Base-by-base conservation (phyloP, 371 early-diverging fungal genomes). In the Mortierella sp. region DNA sequence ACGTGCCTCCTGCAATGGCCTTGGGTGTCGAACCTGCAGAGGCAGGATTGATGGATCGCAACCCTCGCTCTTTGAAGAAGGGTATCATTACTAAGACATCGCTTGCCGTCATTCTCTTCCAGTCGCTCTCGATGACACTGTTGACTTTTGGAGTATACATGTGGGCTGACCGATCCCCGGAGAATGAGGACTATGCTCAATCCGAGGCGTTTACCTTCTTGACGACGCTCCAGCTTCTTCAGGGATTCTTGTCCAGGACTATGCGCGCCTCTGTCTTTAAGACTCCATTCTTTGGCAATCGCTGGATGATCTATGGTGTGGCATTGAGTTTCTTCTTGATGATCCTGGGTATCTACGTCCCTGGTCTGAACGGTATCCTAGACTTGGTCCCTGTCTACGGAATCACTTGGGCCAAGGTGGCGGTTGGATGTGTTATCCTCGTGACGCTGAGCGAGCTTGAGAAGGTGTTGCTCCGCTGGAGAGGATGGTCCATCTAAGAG, bases 191-290 rank as follows among this genome's bases (percentile, higher is more conserved):
- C 0, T 81, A 82, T 46, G 82, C 86, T 2, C 83, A 84, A 23
- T 85, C 87, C 1, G 77, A 93, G 55, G 90, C 96, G 7, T 96
- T 95, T 82, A 82, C 88, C 25, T 84, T 88, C 21, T 81, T 96
- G 59, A 95, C 93, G 9, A 85, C 89, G 1, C 80, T 96, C 69
- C 96, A 96, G 81, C 82, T 97, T 7, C 80, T 89, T 23, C 95
- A 96, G 66, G 86, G 90, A 1, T 95, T 97, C 79, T 74, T 93
- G 29, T 93, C 94, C 11, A 82, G 94, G 45, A 91, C 92, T 47
- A 84, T 94, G 37, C 82, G 84, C 23, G 74, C 83, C 15, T 91
- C 92, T 46, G 68, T 95, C 19, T 92, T 97, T 80, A 80, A 64
- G 21, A 92, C 88, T 2, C 93, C 92, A 12, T 64, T 97, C 15